Base-by-base conservation (phyloP, 352 stramenopile species). In the Phytophthora fragariaefolia region DNA sequence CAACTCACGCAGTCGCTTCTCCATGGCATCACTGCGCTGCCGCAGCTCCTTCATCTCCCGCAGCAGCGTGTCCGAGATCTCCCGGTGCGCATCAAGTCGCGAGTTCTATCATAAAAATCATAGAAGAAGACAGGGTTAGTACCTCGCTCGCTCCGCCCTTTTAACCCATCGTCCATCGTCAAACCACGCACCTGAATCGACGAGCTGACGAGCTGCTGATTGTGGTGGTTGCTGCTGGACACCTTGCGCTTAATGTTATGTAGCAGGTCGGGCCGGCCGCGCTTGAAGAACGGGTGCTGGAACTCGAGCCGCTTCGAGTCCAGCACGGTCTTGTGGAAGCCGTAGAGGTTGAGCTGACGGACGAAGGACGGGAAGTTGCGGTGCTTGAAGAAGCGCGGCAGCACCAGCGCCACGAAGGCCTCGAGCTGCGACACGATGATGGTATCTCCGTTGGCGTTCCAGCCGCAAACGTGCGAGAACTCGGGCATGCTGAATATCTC, bases 301-400 rank as follows among this genome's bases (percentile, higher is more conserved):
- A 98, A 98, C 77, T 98, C 92, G n/a, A 96, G 77, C 20, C 87
- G 83, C 71, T 95, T 97, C 42, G 92, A 96, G 74, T 98, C 93
- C 40, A 96, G 80, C 55, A 96, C 86, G 34, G 89, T 96, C 76
- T 98, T 98, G 66, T 95, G 83, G 72, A 98, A 98, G 51, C 93
- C 90, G 66, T 98, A 96, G 57, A 98, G 87, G 70, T 98, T 98
- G 27, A 98, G 79, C 77, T 98, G 93, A 15, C 93, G 90, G 64
- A 98, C 91, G 54, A 98, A 98, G n/a, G 89, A 97, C 56, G 90
- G 87, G 62, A 97, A 97, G 74, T 98, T 98, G 58, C 85, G 86
- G 76, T 98, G 92, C 75, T 97, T 97, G 61, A 97, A 97, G 69
- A 96, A 97, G 2, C 90, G 76, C 43, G 88, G 90, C 57, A 98